phyloP scores from a whole-genome alignment of 2,329 filamentous ascomycete species.

The Fusarium foetens region DNA sequence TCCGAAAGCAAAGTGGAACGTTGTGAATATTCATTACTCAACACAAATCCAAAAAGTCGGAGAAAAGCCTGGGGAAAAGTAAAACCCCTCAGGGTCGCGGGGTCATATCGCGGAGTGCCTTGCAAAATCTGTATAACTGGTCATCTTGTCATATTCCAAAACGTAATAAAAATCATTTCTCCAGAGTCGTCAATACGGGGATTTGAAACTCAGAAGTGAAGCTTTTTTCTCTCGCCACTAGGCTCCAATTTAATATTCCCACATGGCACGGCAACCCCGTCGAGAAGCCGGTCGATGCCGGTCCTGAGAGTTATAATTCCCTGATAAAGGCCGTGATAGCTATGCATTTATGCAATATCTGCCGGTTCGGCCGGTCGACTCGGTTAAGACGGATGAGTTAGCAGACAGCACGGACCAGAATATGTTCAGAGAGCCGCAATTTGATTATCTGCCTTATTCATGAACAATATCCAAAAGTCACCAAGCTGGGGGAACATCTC shows the following conservation, averaged over 20 bases:
- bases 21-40: conserved; percentile 18
- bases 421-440: conserved; percentile 20
- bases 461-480: conserved; percentile 30
- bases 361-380: conserved; percentile 26
- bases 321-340: neutral
- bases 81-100: conserved; percentile 22
- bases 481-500: neutral
- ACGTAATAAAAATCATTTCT: conserved; percentile 34
- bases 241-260: conserved; percentile 26
- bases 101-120: conserved; percentile 25
- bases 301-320: neutral
- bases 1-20: neutral
- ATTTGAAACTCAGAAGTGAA: conserved; percentile 9
- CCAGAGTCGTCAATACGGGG: conserved; percentile 17
- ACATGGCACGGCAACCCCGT: conserved; percentile 20
- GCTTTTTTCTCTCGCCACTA: conserved; percentile 16
- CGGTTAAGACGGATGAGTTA: conserved; percentile 41
- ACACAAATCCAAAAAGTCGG: conserved; percentile 9
- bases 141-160: conserved; percentile 20
- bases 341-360: neutral
- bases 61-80: conserved; percentile 11
- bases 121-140: neutral
- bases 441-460: conserved; percentile 15
- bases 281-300: conserved; percentile 34
- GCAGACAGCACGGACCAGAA: conserved; percentile 28